Percentiles rank a stretch among this genome's conserved stretches.
phyloP scores from a whole-genome alignment of 169 alveolate species.

The Plasmodium malariae region DNA sequence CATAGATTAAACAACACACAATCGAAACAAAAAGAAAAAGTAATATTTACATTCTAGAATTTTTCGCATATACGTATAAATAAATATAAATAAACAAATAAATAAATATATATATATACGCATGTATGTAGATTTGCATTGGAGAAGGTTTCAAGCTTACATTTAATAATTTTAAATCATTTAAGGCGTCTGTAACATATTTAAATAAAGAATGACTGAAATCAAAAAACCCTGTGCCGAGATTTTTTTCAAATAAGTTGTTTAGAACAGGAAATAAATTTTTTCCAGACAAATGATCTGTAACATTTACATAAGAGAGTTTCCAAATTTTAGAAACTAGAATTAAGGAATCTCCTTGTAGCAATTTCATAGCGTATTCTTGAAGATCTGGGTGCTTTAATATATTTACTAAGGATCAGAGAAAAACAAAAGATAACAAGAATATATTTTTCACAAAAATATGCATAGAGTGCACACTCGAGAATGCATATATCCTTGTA shows the following conservation, averaged over 20 bases:
- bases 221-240: constrained; percentile 74
- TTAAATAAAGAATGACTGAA: constrained; percentile 54
- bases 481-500: no score
- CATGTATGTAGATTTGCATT: neutral
- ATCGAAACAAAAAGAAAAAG: neutral
- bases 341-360: constrained; percentile 72
- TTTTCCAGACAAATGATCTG: constrained; percentile 31
- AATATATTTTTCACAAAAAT: neutral
- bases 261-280: constrained; percentile 42
- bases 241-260: constrained; percentile 56
- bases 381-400: constrained; percentile 23
- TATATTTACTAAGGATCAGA: constrained; percentile 18
- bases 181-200: constrained; percentile 43
- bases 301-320: constrained; percentile 55
- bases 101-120: neutral
- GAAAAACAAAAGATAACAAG: neutral
- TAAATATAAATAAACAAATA: neutral
- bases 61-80: neutral
- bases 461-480: no score
- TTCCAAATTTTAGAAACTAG: constrained; percentile 74
- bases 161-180: constrained; percentile 24
- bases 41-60: neutral
- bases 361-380: constrained; percentile 42
- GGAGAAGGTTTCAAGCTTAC: constrained; percentile 21
- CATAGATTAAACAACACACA: neutral